Base-by-base conservation (phyloP, 768 basidiomycete species). In the Cystobasidium tubakii region DNA sequence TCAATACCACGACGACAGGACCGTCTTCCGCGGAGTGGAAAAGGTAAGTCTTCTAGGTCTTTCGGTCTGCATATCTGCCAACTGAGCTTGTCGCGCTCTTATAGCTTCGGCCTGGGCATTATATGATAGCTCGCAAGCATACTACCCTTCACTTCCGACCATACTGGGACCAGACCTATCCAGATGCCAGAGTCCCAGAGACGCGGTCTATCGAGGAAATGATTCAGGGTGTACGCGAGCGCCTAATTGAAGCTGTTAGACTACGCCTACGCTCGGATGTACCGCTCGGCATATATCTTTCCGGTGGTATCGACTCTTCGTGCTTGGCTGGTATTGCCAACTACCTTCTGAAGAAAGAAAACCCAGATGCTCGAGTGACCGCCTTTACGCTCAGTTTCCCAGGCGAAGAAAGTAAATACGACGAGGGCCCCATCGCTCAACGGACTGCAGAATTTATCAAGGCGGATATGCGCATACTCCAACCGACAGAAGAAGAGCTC, bases 231-330 rank as follows among this genome's bases (percentile, higher is more conserved):
- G 73, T 79, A 19, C 77, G 77, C 4, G 25, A 65, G 27, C 75
- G 60, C 15, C 74, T 80, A 29, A 62, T 79, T 53, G 78, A 79
- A 23, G 73, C 79, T 29, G 75, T 79, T 29, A 62, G 74, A 17
- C 65, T 76, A 7, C 78, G 80, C 3, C 65, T 79, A 15, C 77
- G 78, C 10, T 77, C 80, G 1, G 80, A 80, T 67, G 80, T 80
- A 1, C 80, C 80, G 17, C 72, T 80, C 25, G 79, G 79, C 1
- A 77, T 79, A 34, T 80, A 79, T 70, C 77, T 80, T 19, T 78
- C 77, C 1, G 80, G 80, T 46, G 80, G 80, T 15, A 79, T 80
- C 72, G 80, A 80, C 50, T 76, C 74, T 17, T 75, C 76, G 57
- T 76, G 75, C 23, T 57, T 80, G 13, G 78, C 79, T 34, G 80